Evolutionary conservation across 169 alveolate genomes (phyloP).

Genomic region (Eimeria acervulina): DNA sequence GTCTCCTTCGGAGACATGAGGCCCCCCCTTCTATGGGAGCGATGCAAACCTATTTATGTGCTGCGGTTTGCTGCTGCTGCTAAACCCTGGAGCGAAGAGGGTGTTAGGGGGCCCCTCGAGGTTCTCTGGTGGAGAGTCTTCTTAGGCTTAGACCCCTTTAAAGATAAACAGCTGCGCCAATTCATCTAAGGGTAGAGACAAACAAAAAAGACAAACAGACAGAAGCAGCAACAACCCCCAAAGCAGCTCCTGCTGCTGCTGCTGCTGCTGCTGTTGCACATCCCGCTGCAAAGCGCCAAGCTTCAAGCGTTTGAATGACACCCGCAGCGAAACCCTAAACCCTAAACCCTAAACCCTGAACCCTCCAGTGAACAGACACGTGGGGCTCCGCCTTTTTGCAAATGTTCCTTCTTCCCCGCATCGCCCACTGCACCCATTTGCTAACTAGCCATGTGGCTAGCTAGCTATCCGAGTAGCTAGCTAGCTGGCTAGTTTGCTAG

Average conservation of each 20-base stretch:
- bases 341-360: too few relatives aligned
- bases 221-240: background rate
- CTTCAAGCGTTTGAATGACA: too few relatives aligned
- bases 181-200: background rate
- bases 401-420: too few relatives aligned
- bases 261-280: background rate
- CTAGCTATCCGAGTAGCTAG: too few relatives aligned
- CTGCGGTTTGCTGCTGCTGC: background rate
- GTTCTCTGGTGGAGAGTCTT: background rate
- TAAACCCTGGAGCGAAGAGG: background rate
- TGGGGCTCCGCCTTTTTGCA: too few relatives aligned
- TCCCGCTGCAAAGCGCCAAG: background rate
- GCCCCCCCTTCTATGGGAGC: constrained; percentile 3
- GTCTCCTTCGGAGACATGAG: background rate
- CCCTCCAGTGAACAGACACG: too few relatives aligned
- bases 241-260: constrained; percentile 9
- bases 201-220: too few relatives aligned
- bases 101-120: constrained; percentile 15
- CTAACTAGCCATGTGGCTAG: too few relatives aligned
- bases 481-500: too few relatives aligned
- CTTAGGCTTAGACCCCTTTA: constrained; percentile 17
- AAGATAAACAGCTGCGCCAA: background rate
- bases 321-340: too few relatives aligned
- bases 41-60: constrained; percentile 3
- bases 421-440: too few relatives aligned